phyloP scores from a whole-genome alignment of 108 stramenopile genomes.

The Seminavis robusta region DNA sequence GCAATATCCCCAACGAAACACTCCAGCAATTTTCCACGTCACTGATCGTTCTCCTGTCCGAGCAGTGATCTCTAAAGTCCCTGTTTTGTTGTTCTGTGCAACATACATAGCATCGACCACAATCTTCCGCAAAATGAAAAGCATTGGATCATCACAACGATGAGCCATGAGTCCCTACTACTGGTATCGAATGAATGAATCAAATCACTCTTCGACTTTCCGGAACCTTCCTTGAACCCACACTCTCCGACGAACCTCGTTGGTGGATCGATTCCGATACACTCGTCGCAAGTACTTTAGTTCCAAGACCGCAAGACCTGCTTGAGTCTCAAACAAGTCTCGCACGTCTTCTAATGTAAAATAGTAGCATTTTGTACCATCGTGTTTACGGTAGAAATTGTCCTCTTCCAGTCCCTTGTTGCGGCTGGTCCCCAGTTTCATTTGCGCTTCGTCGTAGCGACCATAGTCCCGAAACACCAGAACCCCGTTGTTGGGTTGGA shows the following conservation, averaged over 20 bases:
- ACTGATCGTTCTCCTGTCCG: too few species aligned
- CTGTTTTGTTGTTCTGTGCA: too few species aligned
- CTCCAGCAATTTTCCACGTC: too few species aligned
- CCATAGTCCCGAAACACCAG: constrained; percentile 88
- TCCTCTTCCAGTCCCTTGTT: constrained; percentile 53
- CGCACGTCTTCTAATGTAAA: constrained; percentile 65
- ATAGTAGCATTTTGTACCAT: constrained; percentile 69
- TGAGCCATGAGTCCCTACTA: too few species aligned
- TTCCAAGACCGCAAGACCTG: constrained; percentile 62
- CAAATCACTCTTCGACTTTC: too few species aligned
- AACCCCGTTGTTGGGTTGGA: constrained; percentile 65
- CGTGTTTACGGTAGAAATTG: constrained; percentile 60
- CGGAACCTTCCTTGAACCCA: constrained; percentile 79
- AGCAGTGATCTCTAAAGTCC: too few species aligned
- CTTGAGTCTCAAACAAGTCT: constrained; percentile 38
- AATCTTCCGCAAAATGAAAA: too few species aligned
- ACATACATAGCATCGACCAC: too few species aligned
- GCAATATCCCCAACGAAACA: too few species aligned
- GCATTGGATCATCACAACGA: too few species aligned
- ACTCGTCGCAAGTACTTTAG: constrained; percentile 50
- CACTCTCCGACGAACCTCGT: constrained; percentile 51
- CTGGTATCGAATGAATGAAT: too few species aligned
- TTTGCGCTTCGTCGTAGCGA: constrained; percentile 80
- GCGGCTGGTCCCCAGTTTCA: constrained; percentile 53
- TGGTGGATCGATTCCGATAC: constrained; percentile 51